Conservation (phyloP, 177 flowering plant genomes). For the Vitis hybrid region DNA sequence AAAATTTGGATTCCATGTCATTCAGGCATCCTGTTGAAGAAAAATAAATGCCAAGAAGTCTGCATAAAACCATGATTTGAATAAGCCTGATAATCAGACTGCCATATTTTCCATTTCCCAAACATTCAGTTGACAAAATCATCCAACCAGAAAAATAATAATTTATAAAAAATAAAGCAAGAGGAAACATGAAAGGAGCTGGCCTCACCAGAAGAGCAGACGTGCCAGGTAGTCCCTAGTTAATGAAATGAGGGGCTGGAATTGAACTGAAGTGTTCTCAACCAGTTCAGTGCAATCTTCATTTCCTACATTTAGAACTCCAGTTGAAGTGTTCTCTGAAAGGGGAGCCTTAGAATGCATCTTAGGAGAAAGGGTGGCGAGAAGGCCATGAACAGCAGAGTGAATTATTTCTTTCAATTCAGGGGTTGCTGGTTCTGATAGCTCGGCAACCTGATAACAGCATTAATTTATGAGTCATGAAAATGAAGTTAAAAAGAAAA, state of each 20-base stretch:
- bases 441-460: slow-evolving; percentile 68
- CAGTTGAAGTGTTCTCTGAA: slow-evolving; percentile 41
- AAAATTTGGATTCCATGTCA: neutral
- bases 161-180: neutral
- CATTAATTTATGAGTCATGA: neutral
- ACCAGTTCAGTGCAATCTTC: slow-evolving; percentile 64
- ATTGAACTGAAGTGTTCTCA: slow-evolving; percentile 70
- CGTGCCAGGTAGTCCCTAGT: slow-evolving; percentile 81
- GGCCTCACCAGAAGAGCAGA: slow-evolving; percentile 73
- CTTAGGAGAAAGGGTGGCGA: slow-evolving; percentile 81
- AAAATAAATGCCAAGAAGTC: too few species aligned
- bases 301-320: slow-evolving; percentile 36
- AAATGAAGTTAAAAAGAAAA: neutral
- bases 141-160: neutral
- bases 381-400: slow-evolving; percentile 79
- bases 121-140: neutral
- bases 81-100: neutral
- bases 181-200: neutral
- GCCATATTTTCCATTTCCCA: neutral
- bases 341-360: slow-evolving; percentile 69
- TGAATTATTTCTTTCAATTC: slow-evolving; percentile 68
- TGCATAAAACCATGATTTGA: neutral
- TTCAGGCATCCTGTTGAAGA: neutral
- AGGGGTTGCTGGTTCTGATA: slow-evolving; percentile 75
- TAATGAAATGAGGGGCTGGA: slow-evolving; percentile 73